A percentile compares a stretch with the other conserved stretches of the same genome.
These are phyloP conservation scores for Ilex paraguariensis DNA, from an alignment of 305 asterid species.

Conservation along the genomic window DNA sequence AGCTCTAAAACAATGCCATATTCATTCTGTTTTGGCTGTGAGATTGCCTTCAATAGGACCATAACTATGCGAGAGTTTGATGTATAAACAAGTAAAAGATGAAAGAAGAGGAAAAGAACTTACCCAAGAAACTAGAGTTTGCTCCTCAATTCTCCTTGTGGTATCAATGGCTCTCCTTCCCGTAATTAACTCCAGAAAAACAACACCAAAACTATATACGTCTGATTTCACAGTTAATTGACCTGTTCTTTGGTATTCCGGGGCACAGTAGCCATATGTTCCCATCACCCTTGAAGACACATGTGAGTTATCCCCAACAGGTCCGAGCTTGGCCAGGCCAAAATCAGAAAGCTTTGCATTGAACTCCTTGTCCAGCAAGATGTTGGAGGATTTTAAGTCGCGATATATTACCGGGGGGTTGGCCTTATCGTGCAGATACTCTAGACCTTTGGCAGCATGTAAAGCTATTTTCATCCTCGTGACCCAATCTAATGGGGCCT, in stretches of 20 bases:
- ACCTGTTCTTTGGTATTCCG: slow-evolving; percentile 40
- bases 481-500: slow-evolving; percentile 17
- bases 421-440: slow-evolving; percentile 25
- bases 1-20: too few species aligned
- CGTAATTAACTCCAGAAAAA: slow-evolving; percentile 32
- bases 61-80: too few species aligned
- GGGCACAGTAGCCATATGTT: slow-evolving; percentile 44
- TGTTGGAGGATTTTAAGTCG: slow-evolving; percentile 37
- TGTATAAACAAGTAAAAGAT: too few species aligned
- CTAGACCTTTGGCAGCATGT: slow-evolving; percentile 25
- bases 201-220: slow-evolving; percentile 39
- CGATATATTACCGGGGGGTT: slow-evolving; percentile 33
- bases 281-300: slow-evolving; percentile 43
- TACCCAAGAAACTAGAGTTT: slow-evolving; percentile 37
- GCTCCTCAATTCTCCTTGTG: slow-evolving; percentile 12
- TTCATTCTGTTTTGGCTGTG: too few species aligned
- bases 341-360: slow-evolving; percentile 42
- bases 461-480: slow-evolving; percentile 27
- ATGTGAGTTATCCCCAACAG: slow-evolving; percentile 28
- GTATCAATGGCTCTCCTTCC: slow-evolving; percentile 33
- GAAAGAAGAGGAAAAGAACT: neutral
- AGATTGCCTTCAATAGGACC: too few species aligned
- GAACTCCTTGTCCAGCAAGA: slow-evolving; percentile 29
- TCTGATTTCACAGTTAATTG: slow-evolving; percentile 35
- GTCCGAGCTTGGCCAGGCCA: slow-evolving; percentile 40